phyloP scores from a whole-genome alignment of 1,139 yeast genomes.

The Suhomyces atakaporum region DNA sequence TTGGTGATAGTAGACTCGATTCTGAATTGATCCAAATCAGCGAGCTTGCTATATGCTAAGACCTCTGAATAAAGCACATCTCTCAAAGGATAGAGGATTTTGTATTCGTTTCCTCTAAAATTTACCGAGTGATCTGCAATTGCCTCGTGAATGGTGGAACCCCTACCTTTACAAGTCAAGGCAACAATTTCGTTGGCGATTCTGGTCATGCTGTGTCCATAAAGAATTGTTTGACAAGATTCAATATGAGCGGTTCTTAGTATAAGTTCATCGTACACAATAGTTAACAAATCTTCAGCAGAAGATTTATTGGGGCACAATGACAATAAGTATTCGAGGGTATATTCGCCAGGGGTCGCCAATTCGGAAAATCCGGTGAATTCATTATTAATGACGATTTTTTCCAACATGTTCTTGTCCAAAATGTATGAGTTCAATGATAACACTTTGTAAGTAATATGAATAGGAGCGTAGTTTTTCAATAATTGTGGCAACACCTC shows the following conservation, averaged over 20 bases:
- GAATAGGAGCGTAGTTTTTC: slow-evolving; percentile 24
- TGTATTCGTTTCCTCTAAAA: slow-evolving; percentile 33
- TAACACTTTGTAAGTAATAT: slow-evolving; percentile 38
- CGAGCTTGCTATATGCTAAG: slow-evolving; percentile 48
- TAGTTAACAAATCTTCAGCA: slow-evolving; percentile 57
- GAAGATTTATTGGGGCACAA: slow-evolving; percentile 56
- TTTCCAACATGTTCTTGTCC: slow-evolving; percentile 26
- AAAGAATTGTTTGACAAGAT: slow-evolving; percentile 57
- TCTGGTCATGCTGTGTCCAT: slow-evolving; percentile 81
- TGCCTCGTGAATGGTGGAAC: slow-evolving; percentile 59
- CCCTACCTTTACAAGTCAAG: slow-evolving; percentile 88
- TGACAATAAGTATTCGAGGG: slow-evolving; percentile 29
- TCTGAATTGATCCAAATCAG: slow-evolving; percentile 27
- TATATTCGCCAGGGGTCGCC: slow-evolving; percentile 10
- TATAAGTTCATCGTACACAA: slow-evolving; percentile 53
- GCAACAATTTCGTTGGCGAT: slow-evolving; percentile 79
- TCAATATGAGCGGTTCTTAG: slow-evolving; percentile 48
- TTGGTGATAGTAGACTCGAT: slow-evolving; percentile 27
- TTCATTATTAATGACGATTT: slow-evolving; percentile 29
- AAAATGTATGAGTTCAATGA: slow-evolving; percentile 39
- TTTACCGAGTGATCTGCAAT: slow-evolving; percentile 48
- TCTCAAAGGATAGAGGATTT: slow-evolving; percentile 66
- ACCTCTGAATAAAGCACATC: slow-evolving; percentile 74
- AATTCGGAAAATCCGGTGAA: slow-evolving; percentile 26
- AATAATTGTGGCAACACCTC: slow-evolving; percentile 24